phyloP scores from a whole-genome alignment of 2,329 filamentous ascomycete species.

The Thyridium curvatum region DNA sequence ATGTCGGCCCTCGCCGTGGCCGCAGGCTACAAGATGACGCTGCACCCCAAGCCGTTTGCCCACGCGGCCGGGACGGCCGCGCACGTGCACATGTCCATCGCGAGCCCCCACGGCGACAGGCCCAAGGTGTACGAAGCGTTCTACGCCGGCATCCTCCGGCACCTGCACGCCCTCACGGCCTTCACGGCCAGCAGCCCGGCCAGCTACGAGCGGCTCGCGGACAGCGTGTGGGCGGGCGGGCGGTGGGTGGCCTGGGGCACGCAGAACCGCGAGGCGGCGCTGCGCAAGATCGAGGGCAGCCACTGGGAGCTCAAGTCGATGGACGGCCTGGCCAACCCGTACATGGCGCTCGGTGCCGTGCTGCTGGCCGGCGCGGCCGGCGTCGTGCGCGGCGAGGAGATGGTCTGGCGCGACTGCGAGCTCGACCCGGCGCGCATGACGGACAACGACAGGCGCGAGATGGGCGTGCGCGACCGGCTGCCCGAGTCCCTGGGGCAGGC shows the following conservation, averaged over 20 bases:
- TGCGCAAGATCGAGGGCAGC: conserved; percentile 58
- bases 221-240: conserved; percentile 73
- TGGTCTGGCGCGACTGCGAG: conserved; percentile 47
- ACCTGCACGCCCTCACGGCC: conserved; percentile 60
- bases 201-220: conserved; percentile 62
- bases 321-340: conserved; percentile 77
- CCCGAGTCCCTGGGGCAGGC: conserved; percentile 50
- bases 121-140: conserved; percentile 53
- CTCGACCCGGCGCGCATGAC: conserved; percentile 47
- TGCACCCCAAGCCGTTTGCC: conserved; percentile 65
- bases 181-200: conserved; percentile 60
- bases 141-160: conserved; percentile 63
- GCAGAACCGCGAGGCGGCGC: conserved; percentile 70
- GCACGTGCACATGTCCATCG: conserved; percentile 65
- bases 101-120: conserved; percentile 29
- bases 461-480: conserved; percentile 48
- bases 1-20: conserved; percentile 58
- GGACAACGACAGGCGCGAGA: conserved; percentile 34
- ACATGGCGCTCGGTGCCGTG: conserved; percentile 59
- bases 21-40: conserved; percentile 59
- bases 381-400: conserved; percentile 31
- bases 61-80: conserved; percentile 55
- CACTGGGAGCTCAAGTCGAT: conserved; percentile 76
- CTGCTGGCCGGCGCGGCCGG: conserved; percentile 55
- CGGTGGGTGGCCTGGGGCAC: conserved; percentile 76